A percentile compares a stretch with the other conserved stretches of the same genome.
These are phyloP conservation scores for Eimeria necatrix DNA, from an alignment of 169 alveolate species.

Conservation along the genomic window DNA sequence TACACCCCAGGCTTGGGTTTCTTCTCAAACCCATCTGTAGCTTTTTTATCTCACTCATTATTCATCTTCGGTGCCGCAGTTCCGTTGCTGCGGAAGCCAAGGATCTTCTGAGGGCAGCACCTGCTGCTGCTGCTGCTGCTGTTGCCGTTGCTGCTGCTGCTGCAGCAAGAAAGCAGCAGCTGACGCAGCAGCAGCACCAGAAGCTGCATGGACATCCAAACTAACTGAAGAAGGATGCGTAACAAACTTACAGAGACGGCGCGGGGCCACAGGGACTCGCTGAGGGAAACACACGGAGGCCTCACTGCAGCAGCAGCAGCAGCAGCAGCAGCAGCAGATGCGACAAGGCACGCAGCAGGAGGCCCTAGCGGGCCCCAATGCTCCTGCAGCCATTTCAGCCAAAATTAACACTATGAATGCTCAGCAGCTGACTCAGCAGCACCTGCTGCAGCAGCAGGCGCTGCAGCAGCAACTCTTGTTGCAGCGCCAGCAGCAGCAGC, in stretches of 20 bases:
- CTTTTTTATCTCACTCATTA: neutral
- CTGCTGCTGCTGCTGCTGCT: neutral
- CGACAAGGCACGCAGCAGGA: constrained; percentile 41
- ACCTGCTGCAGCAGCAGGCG: constrained; percentile 62
- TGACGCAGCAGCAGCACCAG: neutral
- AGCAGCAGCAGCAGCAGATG: constrained; percentile 5
- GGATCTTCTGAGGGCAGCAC: neutral
- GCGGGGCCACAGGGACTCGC: constrained; percentile 17
- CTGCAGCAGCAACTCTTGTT: constrained; percentile 3
- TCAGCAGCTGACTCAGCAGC: constrained; percentile 63
- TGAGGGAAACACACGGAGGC: neutral
- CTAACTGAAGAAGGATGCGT: neutral
- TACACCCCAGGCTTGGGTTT: neutral
- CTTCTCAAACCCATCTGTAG: neutral
- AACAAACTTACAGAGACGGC: neutral
- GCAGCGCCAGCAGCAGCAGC: constrained; percentile 48
- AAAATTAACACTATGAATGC: constrained; percentile 12
- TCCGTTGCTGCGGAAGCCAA: neutral
- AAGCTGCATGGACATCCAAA: neutral
- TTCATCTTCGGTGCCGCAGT: constrained; percentile 10
- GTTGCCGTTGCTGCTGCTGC: constrained; percentile 18
- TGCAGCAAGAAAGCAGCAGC: neutral
- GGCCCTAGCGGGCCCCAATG: constrained; percentile 35
- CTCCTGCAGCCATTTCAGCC: neutral
- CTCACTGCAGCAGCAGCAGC: constrained; percentile 33